Base-by-base conservation (phyloP, 2,329 filamentous ascomycete species). In the Apiospora arundinis region DNA sequence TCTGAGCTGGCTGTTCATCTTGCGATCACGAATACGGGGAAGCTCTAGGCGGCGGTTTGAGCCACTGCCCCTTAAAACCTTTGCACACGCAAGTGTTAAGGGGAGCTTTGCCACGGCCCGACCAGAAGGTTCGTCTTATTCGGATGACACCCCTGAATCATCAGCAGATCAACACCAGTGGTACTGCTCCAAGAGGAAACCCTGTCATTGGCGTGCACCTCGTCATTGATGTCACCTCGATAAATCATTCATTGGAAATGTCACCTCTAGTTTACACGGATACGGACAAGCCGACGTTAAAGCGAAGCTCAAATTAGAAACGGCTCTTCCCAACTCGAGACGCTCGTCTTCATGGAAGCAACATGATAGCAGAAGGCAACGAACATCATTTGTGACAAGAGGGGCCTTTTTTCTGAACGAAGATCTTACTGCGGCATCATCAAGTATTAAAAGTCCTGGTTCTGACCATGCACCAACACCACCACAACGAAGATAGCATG, bases 1-100 rank as follows among this genome's bases (percentile, higher is more conserved):
- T 21, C 52, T 60, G 9, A 18, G 16, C 8, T 18, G 9, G 18
- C 28, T 60, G 3, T 25, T 21, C 6, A 9, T 60, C 5, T 37
- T 37, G 18, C 32, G 28, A 60, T 60, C 52, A 60, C 52, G 52
- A 60, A 18, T 60, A 60, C 28, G 52, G 28, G 28, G 52, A 56
- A n/a, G 49, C 25, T 56, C 12, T 28, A 14, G 49, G 49, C 25
- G 23, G 28, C 28, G 25, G 49, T 56, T 56, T 18, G 25, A 25
- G 49, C 25, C 25, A 56, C 23, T 28, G 14, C 49, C 49, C 28
- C 14, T 42, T 14, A 42, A 25, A 52, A 16, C 23, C 25, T 52
- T 49, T 11, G 11, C 23, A 23, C n/a, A 23, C 48, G 11, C 48
- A 49, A 11, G n/a, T 49, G 48, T 11, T 21, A 49, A 11, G n/a